Percentiles rank a stretch among this genome's conserved stretches.
Evolutionary conservation across 2,329 filamentous ascomycete genomes (phyloP).

Genomic region (Cytospora chrysosperma): DNA sequence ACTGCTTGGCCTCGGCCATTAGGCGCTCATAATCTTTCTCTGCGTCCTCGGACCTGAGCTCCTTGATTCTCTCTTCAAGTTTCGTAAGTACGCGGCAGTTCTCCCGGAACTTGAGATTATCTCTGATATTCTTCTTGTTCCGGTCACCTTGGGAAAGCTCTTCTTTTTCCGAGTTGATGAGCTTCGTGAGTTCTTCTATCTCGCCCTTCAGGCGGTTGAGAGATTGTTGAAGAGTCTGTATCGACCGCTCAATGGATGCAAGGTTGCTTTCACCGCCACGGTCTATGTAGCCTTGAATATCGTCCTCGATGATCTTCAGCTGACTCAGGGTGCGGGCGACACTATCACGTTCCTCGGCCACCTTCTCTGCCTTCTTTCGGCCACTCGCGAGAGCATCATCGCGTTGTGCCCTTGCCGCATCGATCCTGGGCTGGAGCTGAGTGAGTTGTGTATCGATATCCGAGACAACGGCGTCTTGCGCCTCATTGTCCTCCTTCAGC

Average conservation of each 20-base stretch:
- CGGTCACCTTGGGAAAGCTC: slow-evolving; percentile 77
- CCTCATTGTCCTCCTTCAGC: slow-evolving; percentile 64
- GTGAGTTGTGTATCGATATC: slow-evolving; percentile 72
- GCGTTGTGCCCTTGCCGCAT: slow-evolving; percentile 71
- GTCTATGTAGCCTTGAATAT: slow-evolving; percentile 78
- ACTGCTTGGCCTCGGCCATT: slow-evolving; percentile 63
- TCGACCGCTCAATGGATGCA: slow-evolving; percentile 65
- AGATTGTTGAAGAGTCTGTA: slow-evolving; percentile 64
- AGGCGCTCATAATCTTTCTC: slow-evolving; percentile 79
- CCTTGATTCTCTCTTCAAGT: slow-evolving; percentile 67
- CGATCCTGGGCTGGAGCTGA: slow-evolving; percentile 70
- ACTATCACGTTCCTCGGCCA: slow-evolving; percentile 68
- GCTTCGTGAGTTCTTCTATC: slow-evolving; percentile 62
- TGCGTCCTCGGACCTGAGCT: slow-evolving; percentile 76
- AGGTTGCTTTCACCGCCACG: slow-evolving; percentile 73
- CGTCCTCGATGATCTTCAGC: slow-evolving; percentile 70
- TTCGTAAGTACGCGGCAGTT: slow-evolving; percentile 66
- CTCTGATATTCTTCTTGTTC: slow-evolving; percentile 80
- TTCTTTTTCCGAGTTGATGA: slow-evolving; percentile 75
- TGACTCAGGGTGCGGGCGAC: slow-evolving; percentile 75
- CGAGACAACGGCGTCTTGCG: slow-evolving; percentile 69
- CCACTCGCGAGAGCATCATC: slow-evolving; percentile 75
- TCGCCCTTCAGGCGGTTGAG: slow-evolving; percentile 67
- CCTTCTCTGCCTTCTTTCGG: slow-evolving; percentile 67
- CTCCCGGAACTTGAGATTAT: slow-evolving; percentile 85